Conservation (phyloP, 2,329 filamentous ascomycete genomes). For the Didymella glomerata region DNA sequence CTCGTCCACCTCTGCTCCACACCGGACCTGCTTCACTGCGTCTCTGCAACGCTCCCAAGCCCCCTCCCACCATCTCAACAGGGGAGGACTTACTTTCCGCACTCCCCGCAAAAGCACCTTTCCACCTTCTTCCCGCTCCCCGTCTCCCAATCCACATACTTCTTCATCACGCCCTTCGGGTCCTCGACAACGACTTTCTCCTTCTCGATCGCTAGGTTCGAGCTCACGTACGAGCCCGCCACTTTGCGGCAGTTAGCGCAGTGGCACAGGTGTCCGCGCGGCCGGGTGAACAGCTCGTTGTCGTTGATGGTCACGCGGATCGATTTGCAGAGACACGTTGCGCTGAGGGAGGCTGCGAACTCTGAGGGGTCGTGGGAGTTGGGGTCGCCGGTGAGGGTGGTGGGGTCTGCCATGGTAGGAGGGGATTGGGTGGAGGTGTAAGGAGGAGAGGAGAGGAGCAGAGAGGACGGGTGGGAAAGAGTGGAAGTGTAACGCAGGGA, state of each 20-base stretch:
- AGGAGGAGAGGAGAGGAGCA: neutral
- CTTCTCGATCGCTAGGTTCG: slow-evolving; percentile 54
- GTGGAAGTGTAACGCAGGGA: neutral
- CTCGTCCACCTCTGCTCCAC: no score
- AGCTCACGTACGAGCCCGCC: slow-evolving; percentile 54
- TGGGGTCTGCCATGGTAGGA: slow-evolving; percentile 15
- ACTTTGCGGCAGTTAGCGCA: slow-evolving; percentile 63
- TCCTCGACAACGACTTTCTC: slow-evolving; percentile 58
- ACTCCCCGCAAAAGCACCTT: slow-evolving; percentile 60
- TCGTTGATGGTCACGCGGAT: slow-evolving; percentile 61
- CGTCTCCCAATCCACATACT: slow-evolving; percentile 57
- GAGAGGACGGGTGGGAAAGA: neutral
- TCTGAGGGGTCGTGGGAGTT: slow-evolving; percentile 47
- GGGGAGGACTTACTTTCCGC: slow-evolving; percentile 39
- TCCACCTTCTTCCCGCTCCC: slow-evolving; percentile 57
- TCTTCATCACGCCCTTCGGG: slow-evolving; percentile 55
- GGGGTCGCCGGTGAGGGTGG: slow-evolving; percentile 49
- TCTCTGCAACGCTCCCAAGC: no score
- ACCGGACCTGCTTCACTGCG: no score
- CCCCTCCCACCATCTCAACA: no score
- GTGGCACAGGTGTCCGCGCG: slow-evolving; percentile 58
- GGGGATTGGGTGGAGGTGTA: neutral
- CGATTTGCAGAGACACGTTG: slow-evolving; percentile 58
- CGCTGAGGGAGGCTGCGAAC: slow-evolving; percentile 49
- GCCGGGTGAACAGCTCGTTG: slow-evolving; percentile 55